Evolutionary conservation across 2,329 filamentous ascomycete genomes (phyloP), one percentile per base, ranked within the genome.

Genomic region (Cryphonectria radicalis): DNA sequence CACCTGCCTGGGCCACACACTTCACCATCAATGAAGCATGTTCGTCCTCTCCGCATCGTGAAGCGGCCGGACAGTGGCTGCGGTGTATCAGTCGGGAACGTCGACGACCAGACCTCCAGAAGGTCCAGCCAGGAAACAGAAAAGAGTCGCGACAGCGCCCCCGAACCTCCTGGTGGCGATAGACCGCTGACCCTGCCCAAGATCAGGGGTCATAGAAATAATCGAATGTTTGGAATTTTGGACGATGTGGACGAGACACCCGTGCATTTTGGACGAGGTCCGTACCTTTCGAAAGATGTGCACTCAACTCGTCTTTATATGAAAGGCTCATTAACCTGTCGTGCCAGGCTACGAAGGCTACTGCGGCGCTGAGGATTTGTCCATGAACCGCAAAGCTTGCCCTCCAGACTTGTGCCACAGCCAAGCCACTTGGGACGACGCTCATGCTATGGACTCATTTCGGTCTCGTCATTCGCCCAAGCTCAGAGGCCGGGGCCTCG

Each of bases 31-130:
- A 3, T 73, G 59, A 73, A 62, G 59, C 59, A 76, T 57, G 75
- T 86, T 25, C 81, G 81, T 43, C 87, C 88, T 14, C 77, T 89
- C 46, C 83, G 84, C 57, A 86, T 89, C 75, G 77, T 84, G 75
- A 89, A 87, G 76, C 79, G 79, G 69, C 71, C 68, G 17, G 78
- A 74, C 74, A 76, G 74, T 75, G 69, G 76, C 74, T 42, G 66
- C 40, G 59, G 57, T 11, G 13, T 19, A 35, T 10, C 35, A 6
- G 13, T n/a, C 11, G 57, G 40, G 32, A 59, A 53, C 17, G 4
- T 43, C 19, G 69, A 71, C 3, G 67, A 67, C 3, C 42, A 57
- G 17, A 42, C 32, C 46, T 37, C 66, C 40, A 73, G 72, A 40
- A 73, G 60, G 17, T 72, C 63, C 53, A 80, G 78, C 71, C 68